phyloP scores from a whole-genome alignment of 306 rosid genomes.

The Cyamopsis tetragonoloba region DNA sequence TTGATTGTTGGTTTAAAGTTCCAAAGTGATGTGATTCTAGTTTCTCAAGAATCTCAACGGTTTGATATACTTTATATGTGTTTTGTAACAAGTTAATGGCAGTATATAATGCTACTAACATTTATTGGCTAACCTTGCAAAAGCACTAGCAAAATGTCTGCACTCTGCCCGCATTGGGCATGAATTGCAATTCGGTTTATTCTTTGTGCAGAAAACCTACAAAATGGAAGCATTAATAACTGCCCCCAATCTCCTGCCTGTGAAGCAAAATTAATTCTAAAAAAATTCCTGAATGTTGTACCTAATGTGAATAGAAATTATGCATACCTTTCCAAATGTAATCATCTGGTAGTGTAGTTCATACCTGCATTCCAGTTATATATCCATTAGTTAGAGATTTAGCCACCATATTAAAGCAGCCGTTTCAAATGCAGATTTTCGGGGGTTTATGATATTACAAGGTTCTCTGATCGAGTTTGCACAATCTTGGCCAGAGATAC shows the following conservation, averaged over 20 bases:
- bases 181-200: conserved; percentile 90
- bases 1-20: conserved; percentile 4
- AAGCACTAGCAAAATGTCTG: conserved; percentile 97
- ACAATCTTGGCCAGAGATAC: conserved; percentile 96
- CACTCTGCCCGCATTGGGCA: conserved; percentile 99
- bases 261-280: conserved; percentile 17
- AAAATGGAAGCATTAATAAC: conserved; percentile 28
- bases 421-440: neutral
- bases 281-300: neutral
- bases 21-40: conserved; percentile 15
- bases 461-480: conserved; percentile 91
- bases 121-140: conserved; percentile 72
- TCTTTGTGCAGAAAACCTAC: conserved; percentile 96
- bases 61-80: conserved; percentile 11
- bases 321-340: conserved; percentile 87
- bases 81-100: conserved; percentile 9
- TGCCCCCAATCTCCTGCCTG: neutral
- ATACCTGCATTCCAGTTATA: conserved; percentile 52
- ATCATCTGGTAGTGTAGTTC: conserved; percentile 97
- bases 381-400: conserved; percentile 32
- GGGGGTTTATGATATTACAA: conserved; percentile 50
- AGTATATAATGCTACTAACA: conserved; percentile 16
- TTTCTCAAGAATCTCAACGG: neutral
- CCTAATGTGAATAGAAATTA: neutral
- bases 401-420: conserved; percentile 10